A percentile compares a stretch with the other conserved stretches of the same genome.
These are phyloP conservation scores for Allium cepa DNA, from an alignment of 106 monocot genomes.

Conservation along the genomic window DNA sequence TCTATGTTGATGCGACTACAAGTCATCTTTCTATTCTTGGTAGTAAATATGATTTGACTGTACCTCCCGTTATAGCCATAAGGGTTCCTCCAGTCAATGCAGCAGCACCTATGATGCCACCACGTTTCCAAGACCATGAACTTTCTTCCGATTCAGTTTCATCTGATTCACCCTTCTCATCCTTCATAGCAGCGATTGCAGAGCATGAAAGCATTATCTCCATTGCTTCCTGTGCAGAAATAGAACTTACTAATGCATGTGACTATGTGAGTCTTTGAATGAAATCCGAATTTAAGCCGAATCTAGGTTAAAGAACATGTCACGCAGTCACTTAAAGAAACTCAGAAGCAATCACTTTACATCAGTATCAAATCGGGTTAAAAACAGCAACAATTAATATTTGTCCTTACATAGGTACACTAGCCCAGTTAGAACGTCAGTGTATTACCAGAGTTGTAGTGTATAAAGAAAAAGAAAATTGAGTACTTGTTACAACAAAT, in stretches of 20 bases:
- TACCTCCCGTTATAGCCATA: slow-evolving; percentile 86
- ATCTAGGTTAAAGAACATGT: background rate
- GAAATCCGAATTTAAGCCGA: background rate
- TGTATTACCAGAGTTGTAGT: no score
- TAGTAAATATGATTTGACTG: background rate
- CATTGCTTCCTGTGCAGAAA: slow-evolving; percentile 64
- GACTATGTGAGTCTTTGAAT: background rate
- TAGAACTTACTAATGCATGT: background rate
- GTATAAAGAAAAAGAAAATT: no score
- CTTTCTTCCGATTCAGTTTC: slow-evolving; percentile 25
- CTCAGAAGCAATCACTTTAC: no score
- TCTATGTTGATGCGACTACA: no score
- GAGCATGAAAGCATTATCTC: slow-evolving; percentile 89
- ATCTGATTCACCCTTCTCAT: slow-evolving; percentile 29
- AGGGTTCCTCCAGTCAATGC: slow-evolving; percentile 88
- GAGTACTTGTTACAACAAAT: no score
- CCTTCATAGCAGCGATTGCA: slow-evolving; percentile 74
- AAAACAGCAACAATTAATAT: no score
- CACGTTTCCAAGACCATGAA: slow-evolving; percentile 76
- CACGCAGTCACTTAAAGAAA: no score
- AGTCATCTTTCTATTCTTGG: no score
- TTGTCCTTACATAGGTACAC: no score
- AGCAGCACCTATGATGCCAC: slow-evolving; percentile 90
- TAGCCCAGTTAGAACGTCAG: no score
- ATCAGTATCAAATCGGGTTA: no score